Conservation (phyloP, 352 stramenopile species). For the Globisporangium polare region DNA sequence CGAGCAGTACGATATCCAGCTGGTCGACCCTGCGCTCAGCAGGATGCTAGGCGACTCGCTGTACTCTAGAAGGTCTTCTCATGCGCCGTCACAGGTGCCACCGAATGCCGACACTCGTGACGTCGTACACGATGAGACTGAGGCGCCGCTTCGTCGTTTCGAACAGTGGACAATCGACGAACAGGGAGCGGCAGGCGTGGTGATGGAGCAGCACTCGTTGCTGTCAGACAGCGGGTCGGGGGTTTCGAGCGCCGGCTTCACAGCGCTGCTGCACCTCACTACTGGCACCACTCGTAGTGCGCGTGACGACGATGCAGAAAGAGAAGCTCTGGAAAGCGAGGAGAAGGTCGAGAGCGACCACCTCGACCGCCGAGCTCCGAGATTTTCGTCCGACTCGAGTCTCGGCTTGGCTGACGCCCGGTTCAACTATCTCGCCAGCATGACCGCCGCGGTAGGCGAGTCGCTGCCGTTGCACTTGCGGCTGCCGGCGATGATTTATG, state of each 20-base stretch:
- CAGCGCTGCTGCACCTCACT: slow-evolving; percentile 36
- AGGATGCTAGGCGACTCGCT: slow-evolving; percentile 17
- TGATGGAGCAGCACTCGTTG: slow-evolving; percentile 12
- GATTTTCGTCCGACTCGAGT: slow-evolving; percentile 35
- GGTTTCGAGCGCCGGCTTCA: slow-evolving; percentile 47
- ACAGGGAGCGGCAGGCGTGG: not conserved
- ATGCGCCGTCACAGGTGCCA: not conserved
- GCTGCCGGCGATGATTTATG: slow-evolving; percentile 28
- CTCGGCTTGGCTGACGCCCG: slow-evolving; percentile 33
- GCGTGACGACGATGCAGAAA: not conserved
- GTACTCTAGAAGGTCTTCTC: not conserved
- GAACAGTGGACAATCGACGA: not conserved
- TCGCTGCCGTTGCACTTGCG: slow-evolving; percentile 44
- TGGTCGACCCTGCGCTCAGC: slow-evolving; percentile 30
- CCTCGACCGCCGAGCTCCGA: not conserved
- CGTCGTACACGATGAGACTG: not conserved
- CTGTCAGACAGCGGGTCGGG: slow-evolving; percentile 29
- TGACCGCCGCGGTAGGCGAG: slow-evolving; percentile 35
- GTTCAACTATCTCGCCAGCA: slow-evolving; percentile 48
- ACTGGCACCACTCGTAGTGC: slow-evolving; percentile 19
- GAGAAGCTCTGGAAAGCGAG: slow-evolving; percentile 5
- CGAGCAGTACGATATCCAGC: slow-evolving; percentile 34
- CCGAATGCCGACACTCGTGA: not conserved
- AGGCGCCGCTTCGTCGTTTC: not conserved
- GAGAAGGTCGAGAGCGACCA: slow-evolving; percentile 2